phyloP scores from a whole-genome alignment of 495 filamentous ascomycete species.

The Geoglossum glabrum region DNA sequence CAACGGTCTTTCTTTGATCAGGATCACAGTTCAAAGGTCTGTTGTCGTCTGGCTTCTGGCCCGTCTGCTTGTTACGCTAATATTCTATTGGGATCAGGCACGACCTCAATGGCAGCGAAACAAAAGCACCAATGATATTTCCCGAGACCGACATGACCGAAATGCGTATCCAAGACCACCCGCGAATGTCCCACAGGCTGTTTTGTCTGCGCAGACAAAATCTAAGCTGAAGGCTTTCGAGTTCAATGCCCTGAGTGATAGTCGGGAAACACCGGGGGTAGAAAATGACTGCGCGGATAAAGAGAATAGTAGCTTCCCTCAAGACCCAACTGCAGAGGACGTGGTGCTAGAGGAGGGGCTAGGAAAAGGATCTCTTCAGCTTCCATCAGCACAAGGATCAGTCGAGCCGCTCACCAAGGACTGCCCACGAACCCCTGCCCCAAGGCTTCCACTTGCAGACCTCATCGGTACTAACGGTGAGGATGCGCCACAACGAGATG shows the following conservation, averaged over 20 bases:
- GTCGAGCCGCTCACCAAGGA: constrained; percentile 21
- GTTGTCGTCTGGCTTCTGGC: background rate
- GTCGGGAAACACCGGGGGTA: constrained; percentile 9
- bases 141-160: background rate
- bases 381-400: constrained; percentile 14
- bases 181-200: constrained; percentile 12
- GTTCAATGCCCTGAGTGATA: constrained; percentile 20
- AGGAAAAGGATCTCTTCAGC: constrained; percentile 16
- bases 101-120: background rate
- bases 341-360: constrained; percentile 17
- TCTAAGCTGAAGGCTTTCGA: constrained; percentile 40
- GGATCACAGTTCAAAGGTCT: background rate
- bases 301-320: constrained; percentile 10
- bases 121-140: background rate
- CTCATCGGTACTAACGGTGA: constrained; percentile 51
- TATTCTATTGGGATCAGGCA: background rate
- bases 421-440: constrained; percentile 52
- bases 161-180: background rate
- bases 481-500: constrained; percentile 24
- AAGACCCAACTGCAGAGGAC: background rate
- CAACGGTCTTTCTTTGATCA: background rate
- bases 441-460: constrained; percentile 55
- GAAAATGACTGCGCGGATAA: constrained; percentile 14
- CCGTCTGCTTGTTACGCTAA: background rate
- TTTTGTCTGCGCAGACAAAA: constrained; percentile 32